phyloP scores from a whole-genome alignment of 345 rosid genomes.

The Erucastrum elatum region DNA sequence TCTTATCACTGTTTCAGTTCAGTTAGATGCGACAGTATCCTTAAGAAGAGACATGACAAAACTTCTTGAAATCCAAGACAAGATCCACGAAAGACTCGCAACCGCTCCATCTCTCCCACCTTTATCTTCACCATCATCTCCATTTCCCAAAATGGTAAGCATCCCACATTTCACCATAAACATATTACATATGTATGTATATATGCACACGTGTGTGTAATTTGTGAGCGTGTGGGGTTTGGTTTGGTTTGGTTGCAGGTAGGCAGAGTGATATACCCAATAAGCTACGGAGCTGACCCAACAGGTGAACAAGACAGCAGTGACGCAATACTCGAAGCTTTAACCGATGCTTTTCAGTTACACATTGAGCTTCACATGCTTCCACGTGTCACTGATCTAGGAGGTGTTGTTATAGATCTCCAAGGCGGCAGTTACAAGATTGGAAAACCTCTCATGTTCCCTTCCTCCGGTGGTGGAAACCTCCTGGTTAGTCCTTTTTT shows the following conservation, averaged over 20 bases:
- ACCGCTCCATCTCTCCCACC: conserved; percentile 22
- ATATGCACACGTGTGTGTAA: not conserved
- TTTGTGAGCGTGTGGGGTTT: not conserved
- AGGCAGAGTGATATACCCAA: conserved; percentile 58
- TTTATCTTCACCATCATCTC: conserved; percentile 1
- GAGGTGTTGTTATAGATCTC: conserved; percentile 62
- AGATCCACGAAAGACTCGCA: conserved; percentile 39
- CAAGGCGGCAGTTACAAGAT: conserved; percentile 69
- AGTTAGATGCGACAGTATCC: conserved; percentile 33
- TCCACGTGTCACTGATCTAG: conserved; percentile 64
- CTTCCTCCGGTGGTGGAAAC: conserved; percentile 60
- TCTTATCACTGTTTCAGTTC: conserved; percentile 25
- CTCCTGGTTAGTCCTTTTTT: conserved; percentile 47
- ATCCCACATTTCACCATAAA: not conserved
- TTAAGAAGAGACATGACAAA: conserved; percentile 33
- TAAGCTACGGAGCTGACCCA: conserved; percentile 76
- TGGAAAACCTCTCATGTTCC: conserved; percentile 60
- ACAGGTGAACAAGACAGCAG: conserved; percentile 58
- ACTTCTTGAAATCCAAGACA: conserved; percentile 43
- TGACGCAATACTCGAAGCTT: conserved; percentile 57
- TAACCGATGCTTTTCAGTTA: conserved; percentile 54
- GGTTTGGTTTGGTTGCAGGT: conserved; percentile 28
- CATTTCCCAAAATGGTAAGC: conserved; percentile 43
- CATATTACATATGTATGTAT: too few species aligned
- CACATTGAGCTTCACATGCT: conserved; percentile 47